Evolutionary conservation across 352 stramenopile species (phyloP), one percentile per base, ranked within the genome.

Genomic region (Globisporangium mamillatum): DNA sequence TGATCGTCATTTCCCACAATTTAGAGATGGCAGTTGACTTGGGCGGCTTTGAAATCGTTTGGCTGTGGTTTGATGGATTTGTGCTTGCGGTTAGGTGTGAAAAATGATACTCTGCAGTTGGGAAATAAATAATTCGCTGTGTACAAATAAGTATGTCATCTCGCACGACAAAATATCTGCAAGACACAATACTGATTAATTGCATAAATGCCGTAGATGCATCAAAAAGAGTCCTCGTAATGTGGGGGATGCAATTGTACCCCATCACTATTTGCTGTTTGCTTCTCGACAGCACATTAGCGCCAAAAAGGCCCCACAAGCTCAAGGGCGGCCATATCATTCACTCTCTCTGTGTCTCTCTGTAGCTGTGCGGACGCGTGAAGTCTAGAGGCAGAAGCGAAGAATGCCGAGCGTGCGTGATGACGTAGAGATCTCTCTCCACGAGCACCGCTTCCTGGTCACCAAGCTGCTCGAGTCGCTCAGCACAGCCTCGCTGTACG

Each of bases 381-480:
- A 27, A 27, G n/a, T 8, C 29, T 3, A 29, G 25, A 29, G 1
- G 25, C 25, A 61, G 55, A 27, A 44, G 3, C 4, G 12, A 22
- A 20, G 24, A 27, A 82, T 80, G 74, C 65, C 77, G 73, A 90
- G 81, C 73, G 85, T 94, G 25, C 81, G 81, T 10, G 84, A 94
- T 27, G 75, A 91, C 57, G 83, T 91, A 52, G 82, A 91, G 68
- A 75, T 92, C 53, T 77, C 73, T 60, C 74, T 94, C 57, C 83
- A 94, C 63, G 86, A 93, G 75, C 86, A 94, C 75, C 84, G 86
- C 59, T 94, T 92, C 71, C 72, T 94, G 24, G 85, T 92, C 60
- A 93, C 86, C 16, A 94, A 94, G 71, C 74, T 94, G 34, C 80
- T 94, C 44, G 86, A 94, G 73, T 89, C 84, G 32, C 78, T 94